Evolutionary conservation across 1,284 basidiomycete species (phyloP), one percentile per base, ranked within the genome.

Genomic region (Ustilago xerochloae): DNA sequence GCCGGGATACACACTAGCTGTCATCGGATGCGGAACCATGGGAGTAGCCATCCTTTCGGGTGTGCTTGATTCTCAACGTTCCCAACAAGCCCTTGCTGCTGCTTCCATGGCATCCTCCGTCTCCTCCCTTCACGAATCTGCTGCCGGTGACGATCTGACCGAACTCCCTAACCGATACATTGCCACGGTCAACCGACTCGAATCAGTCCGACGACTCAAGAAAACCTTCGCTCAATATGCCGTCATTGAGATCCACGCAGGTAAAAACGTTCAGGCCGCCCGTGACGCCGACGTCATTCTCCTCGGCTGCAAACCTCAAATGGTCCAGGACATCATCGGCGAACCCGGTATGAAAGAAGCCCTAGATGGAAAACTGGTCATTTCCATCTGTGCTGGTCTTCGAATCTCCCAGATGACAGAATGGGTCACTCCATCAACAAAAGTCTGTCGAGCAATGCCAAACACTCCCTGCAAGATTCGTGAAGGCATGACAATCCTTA

Each of bases 351-450:
- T 99, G 87, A 87, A 87, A 48, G 91, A 93, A 60, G 96, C 94
- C 1, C 87, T 99, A 43, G 89, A 90, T 33, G 91, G 91, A 50
- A 99, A 99, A 86, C 89, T 99, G 1, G 87, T 99, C 63, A 92
- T 98, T 83, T 97, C 95, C 76, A 98, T 99, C 80, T 90, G 97
- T 43, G 96, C 97, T 9, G 97, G 97, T 73, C 91, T 97, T 6
- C 96, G 92, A 16, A 93, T 98, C 75, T 79, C 87, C 16, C 94
- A 97, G 85, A 87, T 99, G 41, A 86, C 87, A 52, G 87, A 85
- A 9, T 92, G 91, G 91, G 92, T 96, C 28, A 87, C 88, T 18
- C 87, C 90, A 0, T 87, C 87, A n/a, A 94, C 93, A 36, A 90
- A 89, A 74, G 92, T 98, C 51, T 91, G 98, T 51, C 90, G 97